Evolutionary conservation across 208 protist genomes (phyloP), one percentile per base, ranked within the genome.

Genomic region (Leishmania arabica): DNA sequence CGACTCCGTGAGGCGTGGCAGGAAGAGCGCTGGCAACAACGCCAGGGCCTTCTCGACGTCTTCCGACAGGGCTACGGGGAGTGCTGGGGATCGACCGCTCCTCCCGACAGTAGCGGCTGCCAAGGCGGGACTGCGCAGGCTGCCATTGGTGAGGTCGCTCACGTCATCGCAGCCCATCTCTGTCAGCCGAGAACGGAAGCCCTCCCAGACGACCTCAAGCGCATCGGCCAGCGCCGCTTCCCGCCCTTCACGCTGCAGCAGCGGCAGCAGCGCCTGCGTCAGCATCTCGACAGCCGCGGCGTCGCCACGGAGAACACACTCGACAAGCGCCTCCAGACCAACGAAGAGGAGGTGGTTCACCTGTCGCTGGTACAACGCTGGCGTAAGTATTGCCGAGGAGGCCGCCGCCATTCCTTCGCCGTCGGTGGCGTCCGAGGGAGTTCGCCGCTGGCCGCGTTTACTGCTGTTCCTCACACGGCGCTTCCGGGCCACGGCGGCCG

Each of bases 1-100:
- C 17, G 77, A 40, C 69, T 94, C 88, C 15, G 85, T 84, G 49
- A 94, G 83, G 76, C 80, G 87, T 37, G 86, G 79, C 9, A 90
- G 76, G 70, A 89, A 88, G 17, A 90, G 78, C 42, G 86, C 34
- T 3, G 86, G 81, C 64, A 90, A 82, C 77, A 86, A 65, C 74
- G 88, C 83, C n/a, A 93, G 81, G 19, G 86, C 82, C 21, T 75
- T 70, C 72, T 91, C 86, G 71, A 90, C 82, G 34, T 72, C 78
- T 6, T 58, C 62, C 17, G 84, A 75, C 15, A 49, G 31, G 47
- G 21, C 51, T 27, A 45, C 65, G 31, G 47, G 53, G 15, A 15
- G 31, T 42, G 47, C 56, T 15, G 47, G 54, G 49, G 74, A 51
- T 49, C 54, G 69, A 47, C 56, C 54, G 5, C 34, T 56, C 24